Evolutionary conservation across 2,329 filamentous ascomycete genomes (phyloP).

Genomic region (Pleochaeta shiraiana): DNA sequence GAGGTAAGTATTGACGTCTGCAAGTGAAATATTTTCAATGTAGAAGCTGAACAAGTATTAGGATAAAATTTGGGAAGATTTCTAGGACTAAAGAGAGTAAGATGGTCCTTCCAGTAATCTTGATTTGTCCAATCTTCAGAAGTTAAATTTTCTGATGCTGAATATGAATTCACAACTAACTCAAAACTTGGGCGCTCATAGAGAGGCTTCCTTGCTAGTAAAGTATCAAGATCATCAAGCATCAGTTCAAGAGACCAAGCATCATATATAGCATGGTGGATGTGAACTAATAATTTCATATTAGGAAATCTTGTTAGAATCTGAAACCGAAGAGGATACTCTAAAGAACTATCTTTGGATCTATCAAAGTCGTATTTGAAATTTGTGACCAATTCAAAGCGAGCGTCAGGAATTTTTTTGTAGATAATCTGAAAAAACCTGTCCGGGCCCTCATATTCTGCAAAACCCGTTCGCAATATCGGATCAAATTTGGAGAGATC

Average conservation of each 20-base stretch:
- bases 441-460: slow-evolving; percentile 23
- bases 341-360: slow-evolving; percentile 19
- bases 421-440: slow-evolving; percentile 44
- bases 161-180: slow-evolving; percentile 31
- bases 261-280: slow-evolving; percentile 77
- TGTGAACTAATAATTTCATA: slow-evolving; percentile 21
- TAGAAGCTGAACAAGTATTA: slow-evolving; percentile 10
- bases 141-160: slow-evolving; percentile 10
- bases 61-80: slow-evolving; percentile 37
- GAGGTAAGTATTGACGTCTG: slow-evolving; percentile 17
- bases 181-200: slow-evolving; percentile 34
- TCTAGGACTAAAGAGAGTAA: slow-evolving; percentile 32
- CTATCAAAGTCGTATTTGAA: slow-evolving; percentile 22
- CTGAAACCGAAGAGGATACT: slow-evolving; percentile 38
- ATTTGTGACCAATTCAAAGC: slow-evolving; percentile 19
- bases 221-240: slow-evolving; percentile 36
- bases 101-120: slow-evolving; percentile 47
- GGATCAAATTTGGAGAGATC: slow-evolving; percentile 33
- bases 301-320: slow-evolving; percentile 19
- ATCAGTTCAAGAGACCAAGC: slow-evolving; percentile 80
- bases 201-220: slow-evolving; percentile 17
- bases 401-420: slow-evolving; percentile 24
- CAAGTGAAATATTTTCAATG: slow-evolving; percentile 15
- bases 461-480: slow-evolving; percentile 55
- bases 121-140: slow-evolving; percentile 23